These are phyloP conservation scores for Thraustochytrium striatum DNA, from an alignment of 352 stramenopile genomes.

Conservation along the genomic window DNA sequence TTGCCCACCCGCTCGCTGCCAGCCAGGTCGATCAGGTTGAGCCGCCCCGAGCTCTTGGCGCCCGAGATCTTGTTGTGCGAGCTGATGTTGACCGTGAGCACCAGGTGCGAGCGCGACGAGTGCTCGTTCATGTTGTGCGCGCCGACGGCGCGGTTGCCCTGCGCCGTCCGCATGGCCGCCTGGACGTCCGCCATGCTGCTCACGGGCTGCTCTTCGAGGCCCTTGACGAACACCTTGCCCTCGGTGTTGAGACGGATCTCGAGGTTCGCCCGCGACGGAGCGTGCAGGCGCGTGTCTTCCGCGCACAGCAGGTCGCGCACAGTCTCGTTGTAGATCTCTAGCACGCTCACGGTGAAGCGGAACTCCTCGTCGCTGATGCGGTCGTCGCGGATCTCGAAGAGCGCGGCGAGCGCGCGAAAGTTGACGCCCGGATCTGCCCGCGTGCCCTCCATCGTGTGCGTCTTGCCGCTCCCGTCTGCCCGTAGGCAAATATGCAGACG, in stretches of 20 bases:
- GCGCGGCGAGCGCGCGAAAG: conserved; percentile 83
- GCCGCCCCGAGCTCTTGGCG: conserved; percentile 41
- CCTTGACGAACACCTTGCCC: conserved; percentile 44
- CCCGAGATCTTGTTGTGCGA: conserved; percentile 55
- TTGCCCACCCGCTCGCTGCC: conserved; percentile 71
- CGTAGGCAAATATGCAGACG: conserved; percentile 87
- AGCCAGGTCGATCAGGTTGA: conserved; percentile 59
- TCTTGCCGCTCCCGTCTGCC: conserved; percentile 79
- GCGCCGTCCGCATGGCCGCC: conserved; percentile 64
- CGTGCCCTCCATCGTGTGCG: conserved; percentile 77
- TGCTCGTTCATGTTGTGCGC: conserved; percentile 65
- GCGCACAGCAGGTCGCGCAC: conserved; percentile 77
- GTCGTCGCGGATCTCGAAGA: conserved; percentile 65
- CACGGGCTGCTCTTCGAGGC: conserved; percentile 59
- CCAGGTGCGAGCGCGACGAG: conserved; percentile 66
- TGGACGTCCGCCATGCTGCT: conserved; percentile 65
- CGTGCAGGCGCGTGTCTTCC: background rate
- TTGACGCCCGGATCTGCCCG: conserved; percentile 79
- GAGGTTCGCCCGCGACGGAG: conserved; percentile 40
- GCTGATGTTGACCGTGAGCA: conserved; percentile 62
- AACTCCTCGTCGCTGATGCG: conserved; percentile 52
- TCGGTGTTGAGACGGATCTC: background rate
- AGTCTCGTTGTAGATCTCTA: conserved; percentile 90
- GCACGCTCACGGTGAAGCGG: conserved; percentile 73
- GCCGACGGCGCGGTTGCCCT: conserved; percentile 65